Evolutionary conservation across 768 basidiomycete genomes (phyloP).

Genomic region (Lactarius evosmus): DNA sequence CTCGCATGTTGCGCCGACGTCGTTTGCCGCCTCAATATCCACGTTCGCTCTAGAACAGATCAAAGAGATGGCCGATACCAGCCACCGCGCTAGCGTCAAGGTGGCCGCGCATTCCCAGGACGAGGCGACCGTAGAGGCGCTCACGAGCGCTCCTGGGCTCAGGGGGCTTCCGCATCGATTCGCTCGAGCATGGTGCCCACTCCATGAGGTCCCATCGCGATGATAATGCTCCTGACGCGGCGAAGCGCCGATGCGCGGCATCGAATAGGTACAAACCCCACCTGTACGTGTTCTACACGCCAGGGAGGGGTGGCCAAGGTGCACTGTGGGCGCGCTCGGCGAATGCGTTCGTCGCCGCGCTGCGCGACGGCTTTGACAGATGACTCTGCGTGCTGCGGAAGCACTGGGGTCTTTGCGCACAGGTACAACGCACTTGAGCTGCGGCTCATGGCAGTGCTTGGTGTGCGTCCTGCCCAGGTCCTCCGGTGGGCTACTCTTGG

Average conservation of each 20-base stretch:
- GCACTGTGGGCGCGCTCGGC: conserved; percentile 40
- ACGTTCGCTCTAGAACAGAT: conserved; percentile 50
- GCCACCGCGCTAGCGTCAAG: conserved; percentile 51
- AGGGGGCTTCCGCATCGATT: conserved; percentile 39
- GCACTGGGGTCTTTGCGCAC: conserved; percentile 62
- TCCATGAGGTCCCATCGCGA: conserved; percentile 22
- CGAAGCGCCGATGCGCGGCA: conserved; percentile 32
- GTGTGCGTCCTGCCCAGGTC: conserved; percentile 50
- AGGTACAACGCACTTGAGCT: conserved; percentile 60
- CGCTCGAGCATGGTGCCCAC: conserved; percentile 54
- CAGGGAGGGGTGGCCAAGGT: conserved; percentile 22
- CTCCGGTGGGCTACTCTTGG: conserved; percentile 58
- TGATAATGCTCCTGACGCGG: background rate
- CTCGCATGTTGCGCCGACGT: conserved; percentile 44
- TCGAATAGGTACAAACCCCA: conserved; percentile 60
- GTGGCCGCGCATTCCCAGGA: conserved; percentile 54
- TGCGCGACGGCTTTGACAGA: conserved; percentile 43
- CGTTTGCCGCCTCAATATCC: conserved; percentile 38
- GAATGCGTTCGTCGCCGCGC: conserved; percentile 44
- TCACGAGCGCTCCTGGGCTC: conserved; percentile 26
- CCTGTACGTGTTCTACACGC: conserved; percentile 48
- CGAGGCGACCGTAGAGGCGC: conserved; percentile 37
- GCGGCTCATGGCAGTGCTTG: conserved; percentile 55
- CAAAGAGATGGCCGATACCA: conserved; percentile 47
- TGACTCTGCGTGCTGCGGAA: conserved; percentile 60